phyloP scores from a whole-genome alignment of 2,329 filamentous ascomycete species.

The Thielaviopsis punctulata region DNA sequence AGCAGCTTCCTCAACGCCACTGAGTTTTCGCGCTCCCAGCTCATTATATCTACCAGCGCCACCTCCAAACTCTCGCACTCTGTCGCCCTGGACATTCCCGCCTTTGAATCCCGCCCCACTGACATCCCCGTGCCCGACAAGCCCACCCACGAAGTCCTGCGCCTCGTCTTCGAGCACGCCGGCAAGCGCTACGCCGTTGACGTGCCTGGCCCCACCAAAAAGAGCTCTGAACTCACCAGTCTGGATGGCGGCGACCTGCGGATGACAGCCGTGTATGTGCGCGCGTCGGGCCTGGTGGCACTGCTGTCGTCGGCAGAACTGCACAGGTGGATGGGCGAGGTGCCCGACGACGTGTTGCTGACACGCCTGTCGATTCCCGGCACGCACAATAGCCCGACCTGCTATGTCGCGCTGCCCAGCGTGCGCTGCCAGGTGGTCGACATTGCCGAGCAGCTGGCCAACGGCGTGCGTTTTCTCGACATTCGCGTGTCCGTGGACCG shows the following conservation, averaged over 20 bases:
- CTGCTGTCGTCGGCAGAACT: constrained; percentile 57
- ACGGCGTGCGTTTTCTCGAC: constrained; percentile 90
- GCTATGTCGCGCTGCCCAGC: constrained; percentile 68
- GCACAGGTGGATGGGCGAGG: constrained; percentile 61
- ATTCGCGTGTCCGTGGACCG: constrained; percentile 48
- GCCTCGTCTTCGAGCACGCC: constrained; percentile 47
- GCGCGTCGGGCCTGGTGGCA: constrained; percentile 28
- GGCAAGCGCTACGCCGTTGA: constrained; percentile 54
- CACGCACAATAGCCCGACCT: constrained; percentile 87
- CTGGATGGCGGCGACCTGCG: constrained; percentile 34
- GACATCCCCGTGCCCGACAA: constrained; percentile 47
- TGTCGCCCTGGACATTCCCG: constrained; percentile 43
- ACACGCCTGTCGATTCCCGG: constrained; percentile 79
- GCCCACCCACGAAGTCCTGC: constrained; percentile 46
- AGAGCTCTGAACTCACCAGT: constrained; percentile 43
- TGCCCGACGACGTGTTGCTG: constrained; percentile 55
- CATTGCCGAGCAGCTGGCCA: constrained; percentile 60
- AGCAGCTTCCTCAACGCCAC: constrained; percentile 28
- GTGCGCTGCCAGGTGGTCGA: constrained; percentile 81
- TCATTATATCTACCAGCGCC: constrained; percentile 35
- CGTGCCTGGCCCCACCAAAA: constrained; percentile 42
- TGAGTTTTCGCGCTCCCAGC: constrained; percentile 18
- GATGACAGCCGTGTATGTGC: constrained; percentile 51
- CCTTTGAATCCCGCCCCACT: constrained; percentile 44
- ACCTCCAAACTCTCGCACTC: constrained; percentile 37